These are phyloP conservation scores for Primulina tabacum DNA, from an alignment of 257 asterid species.

Conservation along the genomic window DNA sequence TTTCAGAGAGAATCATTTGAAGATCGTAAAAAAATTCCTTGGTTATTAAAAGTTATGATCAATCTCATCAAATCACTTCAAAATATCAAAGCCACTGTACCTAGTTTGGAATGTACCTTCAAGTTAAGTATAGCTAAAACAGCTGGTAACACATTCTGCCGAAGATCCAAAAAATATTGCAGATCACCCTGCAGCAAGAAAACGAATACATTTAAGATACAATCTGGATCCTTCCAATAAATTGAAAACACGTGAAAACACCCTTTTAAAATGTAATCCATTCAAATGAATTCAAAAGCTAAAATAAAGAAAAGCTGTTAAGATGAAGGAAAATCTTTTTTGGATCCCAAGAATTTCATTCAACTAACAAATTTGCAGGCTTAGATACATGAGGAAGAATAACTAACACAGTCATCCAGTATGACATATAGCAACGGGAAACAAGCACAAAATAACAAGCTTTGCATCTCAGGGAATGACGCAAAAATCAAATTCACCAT, in stretches of 20 bases:
- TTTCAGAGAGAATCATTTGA: constrained; percentile 18
- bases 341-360: constrained; percentile 1
- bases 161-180: constrained; percentile 60
- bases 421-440: too few species aligned
- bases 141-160: constrained; percentile 69
- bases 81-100: constrained; percentile 21
- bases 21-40: background rate
- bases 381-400: background rate
- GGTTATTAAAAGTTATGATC: background rate
- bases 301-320: background rate
- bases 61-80: background rate
- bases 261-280: constrained; percentile 17
- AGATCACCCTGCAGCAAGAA: constrained; percentile 61
- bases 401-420: background rate
- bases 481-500: too few species aligned
- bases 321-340: constrained; percentile 4
- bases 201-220: constrained; percentile 18
- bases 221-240: constrained; percentile 7
- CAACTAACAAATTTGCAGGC: background rate
- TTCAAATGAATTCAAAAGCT: constrained; percentile 3
- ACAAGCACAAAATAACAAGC: too few species aligned
- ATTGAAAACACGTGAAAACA: background rate
- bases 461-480: too few species aligned
- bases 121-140: constrained; percentile 55
- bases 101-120: constrained; percentile 52